phyloP scores from a whole-genome alignment of 2,329 filamentous ascomycete genomes.

The Lachnellula cervina region DNA sequence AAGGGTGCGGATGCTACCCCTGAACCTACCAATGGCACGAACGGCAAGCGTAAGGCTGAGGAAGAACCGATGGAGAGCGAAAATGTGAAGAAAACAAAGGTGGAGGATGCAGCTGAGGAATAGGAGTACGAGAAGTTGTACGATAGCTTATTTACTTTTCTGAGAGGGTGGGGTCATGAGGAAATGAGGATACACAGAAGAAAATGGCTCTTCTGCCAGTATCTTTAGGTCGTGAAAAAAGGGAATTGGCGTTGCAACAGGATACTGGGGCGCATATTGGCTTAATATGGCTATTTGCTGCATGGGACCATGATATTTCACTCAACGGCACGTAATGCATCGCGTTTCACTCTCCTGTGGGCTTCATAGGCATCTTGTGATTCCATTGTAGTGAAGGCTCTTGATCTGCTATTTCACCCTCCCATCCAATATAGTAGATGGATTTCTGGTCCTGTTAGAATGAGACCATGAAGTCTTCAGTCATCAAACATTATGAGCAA shows the following conservation, averaged over 20 bases:
- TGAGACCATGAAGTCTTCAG: not conserved
- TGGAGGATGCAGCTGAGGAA: constrained; percentile 12
- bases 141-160: no score
- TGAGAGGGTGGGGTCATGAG: not conserved
- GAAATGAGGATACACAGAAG: not conserved
- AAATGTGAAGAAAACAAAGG: constrained; percentile 30
- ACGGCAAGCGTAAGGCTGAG: constrained; percentile 52
- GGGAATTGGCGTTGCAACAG: constrained; percentile 8
- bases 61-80: constrained; percentile 30
- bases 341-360: not conserved
- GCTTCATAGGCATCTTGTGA: not conserved
- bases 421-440: no score
- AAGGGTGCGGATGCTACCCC: constrained; percentile 28
- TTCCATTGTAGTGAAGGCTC: not conserved
- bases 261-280: not conserved
- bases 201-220: constrained; percentile 2
- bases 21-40: constrained; percentile 33
- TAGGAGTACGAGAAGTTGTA: not conserved
- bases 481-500: not conserved
- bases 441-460: no score
- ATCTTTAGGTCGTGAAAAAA: constrained; percentile 1
- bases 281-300: not conserved
- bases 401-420: not conserved
- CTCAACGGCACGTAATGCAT: not conserved
- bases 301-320: not conserved